Evolutionary conservation across 2,329 filamentous ascomycete species (phyloP).

Genomic region (Trichoderma semiorbis): DNA sequence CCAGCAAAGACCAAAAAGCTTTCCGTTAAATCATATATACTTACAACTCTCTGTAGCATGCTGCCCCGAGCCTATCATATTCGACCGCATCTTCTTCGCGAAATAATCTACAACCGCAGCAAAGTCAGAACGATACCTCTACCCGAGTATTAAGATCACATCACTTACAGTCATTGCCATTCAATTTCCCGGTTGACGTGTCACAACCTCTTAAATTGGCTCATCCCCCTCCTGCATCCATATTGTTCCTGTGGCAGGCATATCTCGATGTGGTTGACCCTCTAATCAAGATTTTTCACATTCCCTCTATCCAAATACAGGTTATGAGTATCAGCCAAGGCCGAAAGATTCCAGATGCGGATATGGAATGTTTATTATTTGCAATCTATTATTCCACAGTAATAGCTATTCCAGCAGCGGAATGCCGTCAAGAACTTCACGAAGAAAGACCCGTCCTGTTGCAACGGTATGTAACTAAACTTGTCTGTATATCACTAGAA

Average conservation of each 20-base stretch:
- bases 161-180: not conserved
- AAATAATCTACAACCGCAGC: not conserved
- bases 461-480: not conserved
- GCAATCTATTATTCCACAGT: slow-evolving; percentile 20
- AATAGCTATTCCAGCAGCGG: slow-evolving; percentile 1
- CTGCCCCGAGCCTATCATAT: not conserved
- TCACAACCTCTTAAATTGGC: not conserved
- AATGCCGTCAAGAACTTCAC: slow-evolving; percentile 12
- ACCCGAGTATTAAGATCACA: not conserved
- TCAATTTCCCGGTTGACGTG: not conserved
- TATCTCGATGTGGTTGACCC: slow-evolving; percentile 21
- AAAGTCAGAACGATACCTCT: not conserved
- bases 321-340: not conserved
- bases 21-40: not conserved
- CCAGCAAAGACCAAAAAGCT: not conserved
- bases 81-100: not conserved
- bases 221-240: slow-evolving; percentile 1
- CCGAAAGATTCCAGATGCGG: not conserved
- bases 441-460: slow-evolving; percentile 2
- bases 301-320: slow-evolving; percentile 14
- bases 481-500: not conserved
- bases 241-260: slow-evolving; percentile 18
- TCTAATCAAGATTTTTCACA: slow-evolving; percentile 20
- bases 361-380: slow-evolving; percentile 19
- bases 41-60: not conserved